These are phyloP conservation scores for Onygena corvina DNA, from an alignment of 2,329 filamentous ascomycete genomes.

Conservation along the genomic window DNA sequence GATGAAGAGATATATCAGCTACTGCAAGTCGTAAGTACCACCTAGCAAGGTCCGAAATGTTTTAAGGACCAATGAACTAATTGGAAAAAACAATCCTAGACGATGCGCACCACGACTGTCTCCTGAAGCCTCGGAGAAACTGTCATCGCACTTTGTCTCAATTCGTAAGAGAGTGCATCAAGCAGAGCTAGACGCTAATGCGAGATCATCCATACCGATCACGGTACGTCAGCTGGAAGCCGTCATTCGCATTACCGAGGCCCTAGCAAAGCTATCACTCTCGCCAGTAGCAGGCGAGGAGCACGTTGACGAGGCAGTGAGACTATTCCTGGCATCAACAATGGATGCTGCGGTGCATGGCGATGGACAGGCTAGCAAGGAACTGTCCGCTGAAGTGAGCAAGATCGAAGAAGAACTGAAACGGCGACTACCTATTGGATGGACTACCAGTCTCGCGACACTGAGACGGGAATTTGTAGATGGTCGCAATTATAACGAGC, in stretches of 20 bases:
- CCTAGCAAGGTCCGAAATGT: too few relatives aligned
- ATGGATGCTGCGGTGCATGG: conserved; percentile 97
- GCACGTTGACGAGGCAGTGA: conserved; percentile 94
- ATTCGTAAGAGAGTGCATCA: conserved; percentile 90
- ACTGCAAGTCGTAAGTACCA: conserved; percentile 75
- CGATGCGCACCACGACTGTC: conserved; percentile 87
- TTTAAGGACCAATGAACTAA: background rate
- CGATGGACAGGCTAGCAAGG: conserved; percentile 67
- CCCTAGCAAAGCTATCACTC: conserved; percentile 79
- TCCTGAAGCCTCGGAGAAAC: conserved; percentile 81
- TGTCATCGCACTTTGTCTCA: conserved; percentile 92
- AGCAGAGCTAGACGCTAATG: conserved; percentile 77
- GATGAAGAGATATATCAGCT: conserved; percentile 94
- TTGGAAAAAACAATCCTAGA: conserved; percentile 35
- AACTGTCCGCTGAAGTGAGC: conserved; percentile 78
- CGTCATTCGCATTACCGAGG: conserved; percentile 93
- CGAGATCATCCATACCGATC: conserved; percentile 87
- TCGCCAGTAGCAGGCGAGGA: conserved; percentile 75
- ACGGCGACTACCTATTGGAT: conserved; percentile 79
- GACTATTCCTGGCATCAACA: conserved; percentile 87
- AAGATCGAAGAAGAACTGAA: conserved; percentile 83
- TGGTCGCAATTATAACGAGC: conserved; percentile 78
- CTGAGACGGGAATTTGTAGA: conserved; percentile 85
- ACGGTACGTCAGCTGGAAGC: conserved; percentile 95
- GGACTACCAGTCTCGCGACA: conserved; percentile 82